Conservation (phyloP, 176 grass and related monocot species). For the Melocanna baccifera region DNA sequence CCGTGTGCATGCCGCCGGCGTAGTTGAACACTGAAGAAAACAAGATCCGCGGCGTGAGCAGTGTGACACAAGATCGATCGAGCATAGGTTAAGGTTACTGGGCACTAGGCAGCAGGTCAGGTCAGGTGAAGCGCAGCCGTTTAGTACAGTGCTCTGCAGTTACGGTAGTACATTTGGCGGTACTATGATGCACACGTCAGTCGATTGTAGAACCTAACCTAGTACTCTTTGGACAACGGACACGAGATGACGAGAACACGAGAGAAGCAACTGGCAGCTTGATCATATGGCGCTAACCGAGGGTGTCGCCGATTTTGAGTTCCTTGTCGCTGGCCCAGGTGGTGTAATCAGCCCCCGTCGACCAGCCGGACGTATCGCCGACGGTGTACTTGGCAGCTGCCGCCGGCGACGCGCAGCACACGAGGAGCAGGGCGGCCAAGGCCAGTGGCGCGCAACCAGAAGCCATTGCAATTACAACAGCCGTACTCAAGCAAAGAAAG, state of each 20-base stretch:
- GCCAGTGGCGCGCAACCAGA: constrained; percentile 23
- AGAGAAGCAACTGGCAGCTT: neutral
- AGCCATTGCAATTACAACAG: constrained; percentile 41
- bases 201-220: too few relatives aligned
- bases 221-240: too few relatives aligned
- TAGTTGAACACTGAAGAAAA: constrained; percentile 64
- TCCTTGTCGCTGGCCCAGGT: constrained; percentile 68
- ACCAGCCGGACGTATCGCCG: constrained; percentile 71
- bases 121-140: too few relatives aligned
- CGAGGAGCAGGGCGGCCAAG: constrained; percentile 47
- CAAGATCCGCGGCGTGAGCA: neutral
- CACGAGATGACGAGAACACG: too few relatives aligned
- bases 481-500: neutral
- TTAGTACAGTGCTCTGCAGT: too few relatives aligned
- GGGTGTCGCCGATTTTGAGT: constrained; percentile 43
- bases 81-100: too few relatives aligned
- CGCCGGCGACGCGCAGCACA: constrained; percentile 31
- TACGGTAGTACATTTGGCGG: too few relatives aligned
- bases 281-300: constrained; percentile 44
- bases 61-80: neutral
- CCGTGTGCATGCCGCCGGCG: constrained; percentile 47
- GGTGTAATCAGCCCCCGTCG: constrained; percentile 55
- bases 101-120: too few relatives aligned
- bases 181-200: too few relatives aligned
- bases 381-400: constrained; percentile 66